These are phyloP conservation scores for Sclerotinia borealis DNA, from an alignment of 2,329 filamentous ascomycete species.

Conservation along the genomic window DNA sequence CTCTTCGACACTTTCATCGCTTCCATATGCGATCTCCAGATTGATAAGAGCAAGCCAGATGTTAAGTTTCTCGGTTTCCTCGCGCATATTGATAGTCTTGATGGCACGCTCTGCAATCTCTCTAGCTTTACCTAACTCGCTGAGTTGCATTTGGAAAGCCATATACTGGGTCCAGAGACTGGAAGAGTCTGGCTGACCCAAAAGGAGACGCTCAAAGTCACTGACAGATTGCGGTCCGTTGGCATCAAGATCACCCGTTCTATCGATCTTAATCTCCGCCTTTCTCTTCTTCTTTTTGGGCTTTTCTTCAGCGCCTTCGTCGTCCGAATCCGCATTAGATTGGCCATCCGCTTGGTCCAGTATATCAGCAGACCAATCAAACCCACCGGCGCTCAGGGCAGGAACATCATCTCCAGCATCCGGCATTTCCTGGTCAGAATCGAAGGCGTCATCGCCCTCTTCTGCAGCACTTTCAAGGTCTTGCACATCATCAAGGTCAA, in stretches of 20 bases:
- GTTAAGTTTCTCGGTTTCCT: conserved; percentile 89
- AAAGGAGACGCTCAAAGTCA: conserved; percentile 88
- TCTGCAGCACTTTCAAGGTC: conserved; percentile 37
- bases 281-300: conserved; percentile 66
- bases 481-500: conserved; percentile 33
- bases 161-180: conserved; percentile 95
- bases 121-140: conserved; percentile 80
- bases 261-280: conserved; percentile 75
- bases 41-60: conserved; percentile 94
- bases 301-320: conserved; percentile 35
- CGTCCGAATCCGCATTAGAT: conserved; percentile 41
- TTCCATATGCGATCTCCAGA: conserved; percentile 85
- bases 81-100: conserved; percentile 82
- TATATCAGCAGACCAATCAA: conserved; percentile 77
- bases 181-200: conserved; percentile 90
- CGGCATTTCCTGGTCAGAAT: conserved; percentile 33
- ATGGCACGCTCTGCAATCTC: conserved; percentile 87
- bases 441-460: conserved; percentile 17
- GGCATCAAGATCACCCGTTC: conserved; percentile 84
- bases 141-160: conserved; percentile 94
- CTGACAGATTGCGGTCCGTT: conserved; percentile 83
- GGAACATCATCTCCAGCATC: conserved; percentile 31
- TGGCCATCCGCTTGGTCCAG: conserved; percentile 46
- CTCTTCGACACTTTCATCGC: conserved; percentile 72
- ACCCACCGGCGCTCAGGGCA: conserved; percentile 67